Percentiles rank a stretch among this genome's conserved stretches.
phyloP scores from a whole-genome alignment of 805 yeast genomes.

The Kazachstania africana region DNA sequence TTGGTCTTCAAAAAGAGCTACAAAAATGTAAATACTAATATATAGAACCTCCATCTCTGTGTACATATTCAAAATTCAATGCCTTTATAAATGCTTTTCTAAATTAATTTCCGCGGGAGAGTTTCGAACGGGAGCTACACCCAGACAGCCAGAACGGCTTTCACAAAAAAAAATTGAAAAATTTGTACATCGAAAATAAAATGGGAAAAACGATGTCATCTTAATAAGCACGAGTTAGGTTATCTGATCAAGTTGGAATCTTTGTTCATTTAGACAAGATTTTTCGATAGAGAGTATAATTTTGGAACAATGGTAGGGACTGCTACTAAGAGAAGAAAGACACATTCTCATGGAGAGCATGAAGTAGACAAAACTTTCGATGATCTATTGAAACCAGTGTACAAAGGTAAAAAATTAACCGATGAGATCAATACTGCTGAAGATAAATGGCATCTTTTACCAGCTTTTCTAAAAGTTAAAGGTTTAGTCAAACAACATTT shows the following conservation, averaged over 20 bases:
- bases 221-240: no score
- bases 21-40: conserved; percentile 15
- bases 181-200: no score
- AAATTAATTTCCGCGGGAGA: no score
- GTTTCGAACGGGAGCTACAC: no score
- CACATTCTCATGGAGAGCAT: conserved; percentile 7
- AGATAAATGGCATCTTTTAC: conserved; percentile 93
- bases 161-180: no score
- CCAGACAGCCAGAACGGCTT: not conserved
- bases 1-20: conserved; percentile 29
- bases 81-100: no score
- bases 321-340: conserved; percentile 5
- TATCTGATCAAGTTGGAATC: no score
- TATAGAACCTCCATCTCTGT: no score
- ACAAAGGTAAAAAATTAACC: conserved; percentile 74
- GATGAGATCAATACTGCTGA: conserved; percentile 86
- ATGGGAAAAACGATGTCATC: no score
- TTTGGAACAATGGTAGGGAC: conserved; percentile 2
- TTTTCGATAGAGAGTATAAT: no score
- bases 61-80: no score
- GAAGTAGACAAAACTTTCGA: conserved; percentile 50
- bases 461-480: conserved; percentile 90
- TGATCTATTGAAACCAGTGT: conserved; percentile 67
- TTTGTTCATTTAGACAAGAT: no score
- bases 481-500: conserved; percentile 95